Conservation (phyloP, 371 early-diverging fungal species). For the Mucor mucedo region DNA sequence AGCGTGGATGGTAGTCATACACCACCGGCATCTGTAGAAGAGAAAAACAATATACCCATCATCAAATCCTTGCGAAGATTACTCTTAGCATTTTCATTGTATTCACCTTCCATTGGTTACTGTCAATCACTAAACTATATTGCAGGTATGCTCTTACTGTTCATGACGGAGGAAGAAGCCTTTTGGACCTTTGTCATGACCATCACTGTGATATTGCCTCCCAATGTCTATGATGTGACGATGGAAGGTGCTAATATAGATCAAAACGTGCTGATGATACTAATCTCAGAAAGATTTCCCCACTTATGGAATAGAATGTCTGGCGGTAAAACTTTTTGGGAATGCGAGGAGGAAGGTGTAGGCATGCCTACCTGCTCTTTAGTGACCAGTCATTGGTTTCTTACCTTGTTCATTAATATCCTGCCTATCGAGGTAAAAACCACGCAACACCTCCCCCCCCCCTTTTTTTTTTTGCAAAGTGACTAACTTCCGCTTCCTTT, state of each 20-base stretch:
- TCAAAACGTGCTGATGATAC: slow-evolving; percentile 76
- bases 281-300: slow-evolving; percentile 64
- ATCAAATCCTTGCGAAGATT: slow-evolving; percentile 73
- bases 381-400: slow-evolving; percentile 87
- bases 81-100: slow-evolving; percentile 71
- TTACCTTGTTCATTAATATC: slow-evolving; percentile 81
- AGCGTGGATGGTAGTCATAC: slow-evolving; percentile 9
- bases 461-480: no score
- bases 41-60: slow-evolving; percentile 55
- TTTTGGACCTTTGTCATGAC: slow-evolving; percentile 84
- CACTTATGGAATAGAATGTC: slow-evolving; percentile 57
- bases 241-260: slow-evolving; percentile 85
- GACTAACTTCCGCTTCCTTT: background rate
- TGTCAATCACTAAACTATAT: slow-evolving; percentile 89
- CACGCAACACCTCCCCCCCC: no score
- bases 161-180: slow-evolving; percentile 79
- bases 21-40: slow-evolving; percentile 26
- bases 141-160: slow-evolving; percentile 79
- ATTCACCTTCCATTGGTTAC: slow-evolving; percentile 79
- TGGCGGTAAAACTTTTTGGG: slow-evolving; percentile 57
- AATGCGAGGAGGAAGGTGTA: slow-evolving; percentile 55
- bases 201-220: slow-evolving; percentile 75
- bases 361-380: slow-evolving; percentile 76
- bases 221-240: slow-evolving; percentile 78
- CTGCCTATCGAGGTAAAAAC: slow-evolving; percentile 65